A percentile compares a stretch with the other conserved stretches of the same genome.
phyloP scores from a whole-genome alignment of 345 rosid species.

The Populus deltoides region DNA sequence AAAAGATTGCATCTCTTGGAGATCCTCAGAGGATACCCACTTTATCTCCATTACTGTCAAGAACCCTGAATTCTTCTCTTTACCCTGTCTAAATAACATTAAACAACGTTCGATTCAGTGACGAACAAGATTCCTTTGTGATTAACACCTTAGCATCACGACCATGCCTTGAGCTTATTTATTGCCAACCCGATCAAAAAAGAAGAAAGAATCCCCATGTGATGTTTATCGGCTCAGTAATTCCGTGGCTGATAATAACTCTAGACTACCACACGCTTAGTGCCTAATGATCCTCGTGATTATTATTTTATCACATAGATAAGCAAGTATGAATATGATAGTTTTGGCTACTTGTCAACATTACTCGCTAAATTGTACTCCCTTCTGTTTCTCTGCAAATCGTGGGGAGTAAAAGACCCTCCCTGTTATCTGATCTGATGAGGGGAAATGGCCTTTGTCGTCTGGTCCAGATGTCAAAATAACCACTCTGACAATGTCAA shows the following conservation, averaged over 20 bases:
- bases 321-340: background rate
- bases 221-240: background rate
- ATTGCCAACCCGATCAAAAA: background rate
- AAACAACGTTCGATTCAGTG: background rate
- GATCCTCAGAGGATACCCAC: constrained; percentile 7
- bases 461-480: no score
- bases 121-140: background rate
- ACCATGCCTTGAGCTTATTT: background rate
- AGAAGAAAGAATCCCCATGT: background rate
- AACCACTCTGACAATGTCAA: no score
- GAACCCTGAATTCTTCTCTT: background rate
- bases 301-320: background rate
- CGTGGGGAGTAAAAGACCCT: no score
- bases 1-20: background rate
- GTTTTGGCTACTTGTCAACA: no score
- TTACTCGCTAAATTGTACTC: no score
- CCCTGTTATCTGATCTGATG: no score
- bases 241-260: background rate
- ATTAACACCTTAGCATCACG: background rate
- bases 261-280: background rate
- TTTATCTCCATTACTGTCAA: background rate
- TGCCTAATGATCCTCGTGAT: background rate
- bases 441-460: no score
- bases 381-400: no score
- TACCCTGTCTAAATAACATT: background rate